Percentiles rank a stretch among this genome's conserved stretches.
Conservation (phyloP, 2,329 filamentous ascomycete genomes). For the Colletotrichum sp. region DNA sequence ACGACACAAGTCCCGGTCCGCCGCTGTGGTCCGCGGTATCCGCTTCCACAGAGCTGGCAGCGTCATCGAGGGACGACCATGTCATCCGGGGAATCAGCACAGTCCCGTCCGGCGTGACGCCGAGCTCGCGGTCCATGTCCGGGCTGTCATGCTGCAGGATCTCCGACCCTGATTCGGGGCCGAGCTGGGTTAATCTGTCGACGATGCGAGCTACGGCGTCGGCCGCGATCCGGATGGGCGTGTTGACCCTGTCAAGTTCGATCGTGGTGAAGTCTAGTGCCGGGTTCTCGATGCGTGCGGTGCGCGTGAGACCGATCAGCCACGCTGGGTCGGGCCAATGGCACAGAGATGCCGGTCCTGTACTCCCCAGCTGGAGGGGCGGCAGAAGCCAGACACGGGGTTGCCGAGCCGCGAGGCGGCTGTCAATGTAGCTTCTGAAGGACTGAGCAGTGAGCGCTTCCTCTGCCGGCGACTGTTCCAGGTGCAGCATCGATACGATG, state of each 20-base stretch:
- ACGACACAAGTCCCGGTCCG: neutral
- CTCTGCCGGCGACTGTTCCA: neutral
- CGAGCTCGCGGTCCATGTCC: neutral
- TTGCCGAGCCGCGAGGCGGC: neutral
- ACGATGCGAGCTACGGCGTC: neutral
- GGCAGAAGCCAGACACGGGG: neutral
- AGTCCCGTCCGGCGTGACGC: neutral
- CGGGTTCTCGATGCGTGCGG: slow-evolving; percentile 30
- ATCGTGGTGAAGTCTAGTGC: slow-evolving; percentile 30
- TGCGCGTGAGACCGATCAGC: slow-evolving; percentile 30
- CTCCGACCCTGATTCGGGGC: neutral
- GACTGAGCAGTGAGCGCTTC: neutral
- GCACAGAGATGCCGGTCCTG: neutral
- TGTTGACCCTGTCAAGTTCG: slow-evolving; percentile 26
- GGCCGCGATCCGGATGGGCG: neutral
- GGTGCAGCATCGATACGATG: neutral
- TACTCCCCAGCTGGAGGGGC: neutral
- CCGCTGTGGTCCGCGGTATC: neutral
- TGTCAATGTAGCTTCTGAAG: neutral
- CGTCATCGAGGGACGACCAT: neutral
- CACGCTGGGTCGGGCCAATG: slow-evolving; percentile 27
- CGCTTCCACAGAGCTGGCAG: neutral
- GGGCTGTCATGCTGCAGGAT: neutral
- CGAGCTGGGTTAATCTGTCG: neutral
- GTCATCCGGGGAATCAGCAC: neutral